phyloP scores from a whole-genome alignment of 148 eudicot genomes.

The Salicornia ramosissima region DNA sequence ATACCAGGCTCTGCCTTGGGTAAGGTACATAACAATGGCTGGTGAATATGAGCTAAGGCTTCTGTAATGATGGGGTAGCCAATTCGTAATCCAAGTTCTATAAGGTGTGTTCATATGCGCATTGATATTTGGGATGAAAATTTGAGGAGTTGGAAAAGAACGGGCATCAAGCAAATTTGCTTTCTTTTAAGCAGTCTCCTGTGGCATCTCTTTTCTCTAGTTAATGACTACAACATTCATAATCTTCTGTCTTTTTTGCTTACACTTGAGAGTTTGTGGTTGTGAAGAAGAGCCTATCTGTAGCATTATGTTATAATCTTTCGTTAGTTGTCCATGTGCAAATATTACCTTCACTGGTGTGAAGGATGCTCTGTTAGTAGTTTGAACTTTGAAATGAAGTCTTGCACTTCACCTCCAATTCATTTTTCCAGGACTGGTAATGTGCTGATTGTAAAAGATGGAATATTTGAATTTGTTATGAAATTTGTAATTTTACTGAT shows the following conservation, averaged over 20 bases:
- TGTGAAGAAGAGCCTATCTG: constrained; percentile 6
- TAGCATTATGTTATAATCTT: constrained; percentile 8
- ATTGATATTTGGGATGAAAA: not conserved
- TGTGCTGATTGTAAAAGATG: constrained; percentile 11
- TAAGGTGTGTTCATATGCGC: constrained; percentile 9
- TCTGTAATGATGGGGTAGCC: constrained; percentile 11
- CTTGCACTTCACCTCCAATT: constrained; percentile 16
- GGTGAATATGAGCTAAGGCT: constrained; percentile 64
- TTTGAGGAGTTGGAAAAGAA: not conserved
- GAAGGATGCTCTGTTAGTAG: constrained; percentile 17
- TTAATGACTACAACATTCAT: constrained; percentile 6
- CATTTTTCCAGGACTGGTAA: constrained; percentile 8
- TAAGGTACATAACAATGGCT: constrained; percentile 67
- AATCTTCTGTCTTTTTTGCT: constrained; percentile 3
- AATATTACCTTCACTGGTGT: constrained; percentile 11
- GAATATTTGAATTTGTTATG: not conserved
- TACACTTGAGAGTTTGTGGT: constrained; percentile 5
- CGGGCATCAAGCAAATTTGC: not conserved
- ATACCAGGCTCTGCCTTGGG: constrained; percentile 69
- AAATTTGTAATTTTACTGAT: constrained; percentile 13
- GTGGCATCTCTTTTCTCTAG: not conserved
- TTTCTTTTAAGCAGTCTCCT: constrained; percentile 8
- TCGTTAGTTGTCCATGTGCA: constrained; percentile 19
- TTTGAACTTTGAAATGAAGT: constrained; percentile 11
- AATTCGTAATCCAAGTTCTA: constrained; percentile 8